phyloP scores from a whole-genome alignment of 345 rosid species.

The Geranium brycei region DNA sequence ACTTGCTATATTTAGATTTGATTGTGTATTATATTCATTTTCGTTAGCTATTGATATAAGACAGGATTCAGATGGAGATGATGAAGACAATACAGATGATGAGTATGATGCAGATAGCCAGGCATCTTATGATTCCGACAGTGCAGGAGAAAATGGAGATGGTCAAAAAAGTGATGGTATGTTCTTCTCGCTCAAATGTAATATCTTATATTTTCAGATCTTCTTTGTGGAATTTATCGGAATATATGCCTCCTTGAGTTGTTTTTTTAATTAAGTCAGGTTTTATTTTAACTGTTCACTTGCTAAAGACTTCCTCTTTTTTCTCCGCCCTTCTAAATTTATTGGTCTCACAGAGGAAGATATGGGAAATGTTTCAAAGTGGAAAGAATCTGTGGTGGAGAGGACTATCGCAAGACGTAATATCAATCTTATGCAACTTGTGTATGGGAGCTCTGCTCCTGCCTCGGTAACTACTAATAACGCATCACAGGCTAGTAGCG shows the following conservation, averaged over 20 bases:
- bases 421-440: conserved; percentile 63
- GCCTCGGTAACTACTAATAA: conserved; percentile 16
- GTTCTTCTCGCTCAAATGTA: not conserved
- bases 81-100: conserved; percentile 19
- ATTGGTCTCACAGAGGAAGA: conserved; percentile 25
- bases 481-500: conserved; percentile 33
- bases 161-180: conserved; percentile 41
- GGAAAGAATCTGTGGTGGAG: conserved; percentile 66
- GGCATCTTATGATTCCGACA: conserved; percentile 36
- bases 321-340: conserved; percentile 10
- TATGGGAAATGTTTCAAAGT: conserved; percentile 65
- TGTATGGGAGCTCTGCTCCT: conserved; percentile 52
- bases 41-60: not conserved
- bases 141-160: conserved; percentile 25
- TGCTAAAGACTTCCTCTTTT: not conserved
- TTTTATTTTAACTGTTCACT: not conserved
- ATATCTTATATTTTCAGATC: not conserved
- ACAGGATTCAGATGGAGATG: conserved; percentile 42
- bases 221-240: not conserved
- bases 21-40: not conserved
- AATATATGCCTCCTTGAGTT: not conserved
- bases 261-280: too few species aligned
- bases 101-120: conserved; percentile 16
- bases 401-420: conserved; percentile 38
- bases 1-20: not conserved